Percentiles rank a stretch among this genome's conserved stretches.
These are phyloP conservation scores for Paxillus involutus DNA, from an alignment of 768 basidiomycete species.

Conservation along the genomic window DNA sequence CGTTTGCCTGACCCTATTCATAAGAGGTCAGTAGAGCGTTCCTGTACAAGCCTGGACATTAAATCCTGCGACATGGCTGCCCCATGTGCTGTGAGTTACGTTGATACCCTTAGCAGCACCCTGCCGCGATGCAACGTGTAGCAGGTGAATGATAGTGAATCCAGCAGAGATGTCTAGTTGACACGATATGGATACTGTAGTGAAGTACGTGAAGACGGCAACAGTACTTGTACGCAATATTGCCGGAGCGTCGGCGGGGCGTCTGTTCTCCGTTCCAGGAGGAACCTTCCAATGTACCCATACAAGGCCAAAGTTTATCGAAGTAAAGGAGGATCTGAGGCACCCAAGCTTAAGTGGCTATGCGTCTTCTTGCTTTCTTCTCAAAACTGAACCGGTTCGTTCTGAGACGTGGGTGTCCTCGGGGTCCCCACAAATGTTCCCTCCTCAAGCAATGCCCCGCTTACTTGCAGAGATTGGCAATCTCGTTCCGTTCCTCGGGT, in stretches of 20 bases:
- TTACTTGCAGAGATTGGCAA: too few species aligned
- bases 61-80: slow-evolving; percentile 19
- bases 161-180: not conserved
- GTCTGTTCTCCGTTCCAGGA: slow-evolving; percentile 21
- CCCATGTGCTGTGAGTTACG: slow-evolving; percentile 29
- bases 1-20: slow-evolving; percentile 4
- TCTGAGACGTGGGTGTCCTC: slow-evolving; percentile 4
- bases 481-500: too few species aligned
- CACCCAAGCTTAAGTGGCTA: slow-evolving; percentile 2
- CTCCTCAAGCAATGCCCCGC: too few species aligned
- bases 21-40: slow-evolving; percentile 15
- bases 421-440: slow-evolving; percentile 20
- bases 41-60: slow-evolving; percentile 8
- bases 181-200: slow-evolving; percentile 21
- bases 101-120: slow-evolving; percentile 26
- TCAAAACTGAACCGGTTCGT: slow-evolving; percentile 23
- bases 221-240: slow-evolving; percentile 14
- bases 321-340: slow-evolving; percentile 8
- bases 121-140: slow-evolving; percentile 27
- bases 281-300: slow-evolving; percentile 6
- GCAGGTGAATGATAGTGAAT: not conserved
- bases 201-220: slow-evolving; percentile 26
- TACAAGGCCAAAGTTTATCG: slow-evolving; percentile 1
- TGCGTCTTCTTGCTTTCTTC: slow-evolving; percentile 1
- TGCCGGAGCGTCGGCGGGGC: slow-evolving; percentile 19